Evolutionary conservation across 208 protist species (phyloP).

Genomic region (Leptomonas pyrrhocoris): DNA sequence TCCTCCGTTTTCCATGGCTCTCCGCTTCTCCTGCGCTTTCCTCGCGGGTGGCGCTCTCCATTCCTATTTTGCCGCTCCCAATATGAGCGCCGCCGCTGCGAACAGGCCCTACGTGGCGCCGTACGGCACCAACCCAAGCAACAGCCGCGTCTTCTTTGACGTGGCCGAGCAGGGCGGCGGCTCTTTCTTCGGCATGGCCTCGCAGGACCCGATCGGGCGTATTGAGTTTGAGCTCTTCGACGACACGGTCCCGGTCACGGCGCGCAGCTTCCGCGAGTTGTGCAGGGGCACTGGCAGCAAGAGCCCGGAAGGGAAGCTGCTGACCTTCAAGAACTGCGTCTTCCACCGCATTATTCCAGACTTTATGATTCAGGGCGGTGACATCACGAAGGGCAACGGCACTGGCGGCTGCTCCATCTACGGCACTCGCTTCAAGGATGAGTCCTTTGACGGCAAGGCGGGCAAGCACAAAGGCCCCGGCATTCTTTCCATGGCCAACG

Average conservation of each 20-base stretch:
- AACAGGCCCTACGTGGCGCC: conserved; percentile 52
- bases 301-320: conserved; percentile 82
- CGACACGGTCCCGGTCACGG: conserved; percentile 93
- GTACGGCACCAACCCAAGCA: conserved; percentile 64
- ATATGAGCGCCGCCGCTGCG: conserved; percentile 25
- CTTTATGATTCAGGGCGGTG: conserved; percentile 97
- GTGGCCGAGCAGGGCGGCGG: conserved; percentile 43
- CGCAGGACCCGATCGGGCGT: conserved; percentile 69
- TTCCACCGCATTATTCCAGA: conserved; percentile 96
- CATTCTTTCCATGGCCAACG: conserved; percentile 94
- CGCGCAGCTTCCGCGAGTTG: conserved; percentile 87
- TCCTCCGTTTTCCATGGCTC: conserved; percentile 31
- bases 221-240: conserved; percentile 95
- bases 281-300: conserved; percentile 59
- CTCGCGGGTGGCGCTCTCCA: conserved; percentile 46
- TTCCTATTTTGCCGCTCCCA: conserved; percentile 18
- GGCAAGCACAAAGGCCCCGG: conserved; percentile 79
- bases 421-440: conserved; percentile 93
- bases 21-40: conserved; percentile 54
- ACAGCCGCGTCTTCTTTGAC: conserved; percentile 89
- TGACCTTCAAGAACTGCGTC: conserved; percentile 91
- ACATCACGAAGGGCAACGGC: conserved; percentile 94
- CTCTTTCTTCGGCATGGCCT: conserved; percentile 60
- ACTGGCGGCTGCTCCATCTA: conserved; percentile 95
- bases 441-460: conserved; percentile 94